Evolutionary conservation across 2,329 filamentous ascomycete genomes (phyloP), one percentile per base, ranked within the genome.

Genomic region (Bertia moriformis): DNA sequence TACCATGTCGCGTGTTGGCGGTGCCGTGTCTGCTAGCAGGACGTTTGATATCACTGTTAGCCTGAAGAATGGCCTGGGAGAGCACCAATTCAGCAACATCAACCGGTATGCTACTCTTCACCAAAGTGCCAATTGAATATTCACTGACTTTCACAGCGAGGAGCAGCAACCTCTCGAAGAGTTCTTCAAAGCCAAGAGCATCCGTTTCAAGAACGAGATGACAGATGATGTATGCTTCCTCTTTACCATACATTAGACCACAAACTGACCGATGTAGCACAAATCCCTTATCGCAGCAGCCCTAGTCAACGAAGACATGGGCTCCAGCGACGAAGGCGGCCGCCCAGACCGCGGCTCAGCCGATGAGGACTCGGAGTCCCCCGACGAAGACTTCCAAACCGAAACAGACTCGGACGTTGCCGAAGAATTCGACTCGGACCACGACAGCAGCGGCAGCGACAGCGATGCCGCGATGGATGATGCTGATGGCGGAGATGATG

Each of bases 121-220:
- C 10, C 24, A 29, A 29, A 10, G n/a, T 29, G 24, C 24, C 24
- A n/a, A 10, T 29, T 10, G 10, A 10, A n/a, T 29, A 10, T 10
- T n/a, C n/a, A 29, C 10, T 29, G 17, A 7, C 32, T 35, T 10
- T 18, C 15, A 10, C 15, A 35, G 32, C 49, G 91, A 98, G 65
- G 91, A 98, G 57, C 85, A 96, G 60, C 84, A 91, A 62, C 84
- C 85, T 4, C 73, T 98, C n/a, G 91, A 98, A 59, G 79, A 82
- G 48, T 98, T 98, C 66, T 95, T 98, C 73, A 91, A 93, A 62
- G 75, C 86, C 49, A 96, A 96, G 69, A 83, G 81, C 44, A 73
- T 98, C 52, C 84, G 89, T 40, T 88, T 93, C 41, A 96, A 95
- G 78, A 98, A 98, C 58, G 91, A 98, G 63, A 95, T 98, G 66